These are phyloP conservation scores for Fusarium marasasianum DNA, from an alignment of 2,329 filamentous ascomycete genomes.

Conservation along the genomic window DNA sequence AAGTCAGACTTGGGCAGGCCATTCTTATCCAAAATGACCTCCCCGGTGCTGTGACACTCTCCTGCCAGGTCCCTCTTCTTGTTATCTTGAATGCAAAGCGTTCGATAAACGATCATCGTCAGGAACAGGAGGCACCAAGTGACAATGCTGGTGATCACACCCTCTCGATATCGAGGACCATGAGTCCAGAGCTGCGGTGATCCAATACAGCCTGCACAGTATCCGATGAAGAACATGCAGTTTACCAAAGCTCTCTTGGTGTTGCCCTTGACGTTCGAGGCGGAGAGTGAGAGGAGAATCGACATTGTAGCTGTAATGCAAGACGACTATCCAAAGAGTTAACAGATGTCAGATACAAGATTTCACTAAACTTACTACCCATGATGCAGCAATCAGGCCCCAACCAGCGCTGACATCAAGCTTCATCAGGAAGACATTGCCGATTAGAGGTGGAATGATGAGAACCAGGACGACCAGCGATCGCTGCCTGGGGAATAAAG, in stretches of 20 bases:
- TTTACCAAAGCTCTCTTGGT: background rate
- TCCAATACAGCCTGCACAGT: background rate
- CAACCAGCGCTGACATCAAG: background rate
- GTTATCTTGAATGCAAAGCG: background rate
- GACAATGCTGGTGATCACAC: background rate
- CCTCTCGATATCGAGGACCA: background rate
- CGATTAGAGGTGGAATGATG: background rate
- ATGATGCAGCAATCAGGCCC: background rate
- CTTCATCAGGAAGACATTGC: background rate
- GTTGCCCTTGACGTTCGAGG: background rate
- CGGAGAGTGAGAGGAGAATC: background rate
- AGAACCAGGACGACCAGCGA: background rate
- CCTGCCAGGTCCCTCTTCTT: background rate
- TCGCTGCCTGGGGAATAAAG: background rate
- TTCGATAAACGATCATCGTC: background rate
- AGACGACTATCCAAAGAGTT: background rate
- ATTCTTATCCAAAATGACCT: background rate
- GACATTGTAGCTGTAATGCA: background rate
- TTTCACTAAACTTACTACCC: background rate
- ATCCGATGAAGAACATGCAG: constrained; percentile 1
- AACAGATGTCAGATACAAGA: background rate
- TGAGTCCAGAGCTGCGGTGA: background rate
- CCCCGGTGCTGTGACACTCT: background rate
- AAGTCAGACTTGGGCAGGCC: background rate
- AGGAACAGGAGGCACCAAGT: background rate